phyloP scores from a whole-genome alignment of 108 stramenopile species.

The Parmales sp. region DNA sequence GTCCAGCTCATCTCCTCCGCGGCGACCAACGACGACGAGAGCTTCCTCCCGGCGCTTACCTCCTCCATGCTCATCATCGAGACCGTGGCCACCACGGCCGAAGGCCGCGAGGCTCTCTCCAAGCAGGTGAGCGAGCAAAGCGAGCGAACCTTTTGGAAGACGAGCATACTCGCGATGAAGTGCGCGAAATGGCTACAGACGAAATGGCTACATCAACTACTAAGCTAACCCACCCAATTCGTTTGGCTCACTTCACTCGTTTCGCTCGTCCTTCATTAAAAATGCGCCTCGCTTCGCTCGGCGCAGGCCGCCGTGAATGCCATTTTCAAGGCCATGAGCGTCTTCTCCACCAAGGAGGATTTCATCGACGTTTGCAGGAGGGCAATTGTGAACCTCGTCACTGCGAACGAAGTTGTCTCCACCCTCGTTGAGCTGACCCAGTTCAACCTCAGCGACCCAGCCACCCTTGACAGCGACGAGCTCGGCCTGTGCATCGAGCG shows the following conservation, averaged over 20 bases:
- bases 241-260: too few species aligned
- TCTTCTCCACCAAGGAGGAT: background rate
- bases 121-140: too few species aligned
- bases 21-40: background rate
- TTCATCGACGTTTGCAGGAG: background rate
- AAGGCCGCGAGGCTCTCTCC: background rate
- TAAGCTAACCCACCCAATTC: too few species aligned
- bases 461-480: too few species aligned
- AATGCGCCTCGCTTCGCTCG: too few species aligned
- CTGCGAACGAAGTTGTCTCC: background rate
- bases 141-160: too few species aligned
- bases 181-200: too few species aligned
- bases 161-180: too few species aligned
- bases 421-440: background rate
- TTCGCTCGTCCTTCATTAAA: too few species aligned
- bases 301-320: constrained; percentile 8
- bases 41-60: background rate
- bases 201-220: too few species aligned
- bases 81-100: background rate
- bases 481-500: background rate
- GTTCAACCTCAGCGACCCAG: background rate
- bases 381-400: constrained; percentile 8
- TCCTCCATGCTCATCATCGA: background rate
- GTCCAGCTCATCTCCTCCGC: background rate
- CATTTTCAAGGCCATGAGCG: constrained; percentile 7